phyloP scores from a whole-genome alignment of 192 early-diverging fungal genomes.

The Phlyctochytrium planicorne region DNA sequence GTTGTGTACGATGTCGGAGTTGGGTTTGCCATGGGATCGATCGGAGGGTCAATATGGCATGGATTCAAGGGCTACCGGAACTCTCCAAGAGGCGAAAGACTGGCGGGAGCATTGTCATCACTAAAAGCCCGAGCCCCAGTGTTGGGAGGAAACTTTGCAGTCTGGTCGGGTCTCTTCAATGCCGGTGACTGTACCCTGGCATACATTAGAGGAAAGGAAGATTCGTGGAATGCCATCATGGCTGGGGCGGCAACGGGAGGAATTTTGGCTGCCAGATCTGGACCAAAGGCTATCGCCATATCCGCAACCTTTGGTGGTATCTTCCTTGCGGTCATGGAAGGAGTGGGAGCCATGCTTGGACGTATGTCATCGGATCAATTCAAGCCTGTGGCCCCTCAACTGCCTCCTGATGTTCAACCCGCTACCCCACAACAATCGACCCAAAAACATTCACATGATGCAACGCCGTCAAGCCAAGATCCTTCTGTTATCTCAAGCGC shows the following conservation, averaged over 20 bases:
- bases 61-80: constrained; percentile 98
- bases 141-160: constrained; percentile 97
- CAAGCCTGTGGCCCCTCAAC: constrained; percentile 23
- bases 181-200: constrained; percentile 96
- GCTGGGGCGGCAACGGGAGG: constrained; percentile 95
- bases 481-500: no score
- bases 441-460: no score
- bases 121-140: constrained; percentile 94
- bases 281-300: constrained; percentile 72
- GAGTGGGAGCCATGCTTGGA: constrained; percentile 79
- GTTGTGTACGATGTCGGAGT: constrained; percentile 57
- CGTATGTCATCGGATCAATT: constrained; percentile 40
- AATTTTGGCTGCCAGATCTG: constrained; percentile 86
- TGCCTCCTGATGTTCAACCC: no score
- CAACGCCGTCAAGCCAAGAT: no score
- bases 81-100: constrained; percentile 88
- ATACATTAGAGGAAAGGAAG: constrained; percentile 94
- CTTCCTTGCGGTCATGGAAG: constrained; percentile 94
- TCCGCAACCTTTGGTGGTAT: constrained; percentile 92
- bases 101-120: constrained; percentile 79
- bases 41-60: constrained; percentile 96
- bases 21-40: constrained; percentile 91
- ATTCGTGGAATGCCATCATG: constrained; percentile 96
- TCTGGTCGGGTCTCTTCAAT: constrained; percentile 98
- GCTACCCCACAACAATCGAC: no score